Evolutionary conservation across 2,329 filamentous ascomycete species (phyloP), one percentile per base, ranked within the genome.

Genomic region (Phialophora tarda): DNA sequence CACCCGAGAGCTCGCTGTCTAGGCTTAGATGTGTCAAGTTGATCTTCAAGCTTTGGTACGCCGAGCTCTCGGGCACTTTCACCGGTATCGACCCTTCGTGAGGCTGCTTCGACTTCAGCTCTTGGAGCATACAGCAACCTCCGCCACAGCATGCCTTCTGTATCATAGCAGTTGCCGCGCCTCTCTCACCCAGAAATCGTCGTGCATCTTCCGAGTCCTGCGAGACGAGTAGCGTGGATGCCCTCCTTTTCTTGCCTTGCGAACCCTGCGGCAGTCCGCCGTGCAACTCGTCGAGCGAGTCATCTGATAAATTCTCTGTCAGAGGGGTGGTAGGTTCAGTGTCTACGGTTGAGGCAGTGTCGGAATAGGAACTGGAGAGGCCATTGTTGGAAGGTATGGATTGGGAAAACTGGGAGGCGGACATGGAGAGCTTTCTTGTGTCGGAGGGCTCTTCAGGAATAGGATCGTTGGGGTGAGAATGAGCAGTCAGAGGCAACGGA

Each of bases 1-100:
- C 80, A 72, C 88, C 89, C 48, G 89, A 92, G 68, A 98, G 82
- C 21, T 85, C 82, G 58, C 88, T 91, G 68, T 88, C 84, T 66
- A 88, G 79, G 5, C 89, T 90, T 61, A 98, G 87, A 34, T 88
- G 85, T 64, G 88, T 88, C 67, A 98, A 84, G 73, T 89, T 91
- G 72, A 98, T 84, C 60, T 88, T 84, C 57, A 99, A 84, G 67
- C 89, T 91, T 63, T 87, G 85, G 81, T 91, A 99, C 17, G 95
- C 95, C 66, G 89, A 85, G 74, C 96, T 98, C 77, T 95, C 88
- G 1, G 94, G 93, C 2, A 82, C 76, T 41, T 80, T 77, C 60
- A 89, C 81, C 2, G 85, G 82, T 5, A 75, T 75, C 54, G 78
- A 80, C 57, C 77, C 74, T 50, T 82, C 77, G 48, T 80, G 75